phyloP scores from a whole-genome alignment of 2,329 filamentous ascomycete genomes.

The Phaeosphaeria sp. region DNA sequence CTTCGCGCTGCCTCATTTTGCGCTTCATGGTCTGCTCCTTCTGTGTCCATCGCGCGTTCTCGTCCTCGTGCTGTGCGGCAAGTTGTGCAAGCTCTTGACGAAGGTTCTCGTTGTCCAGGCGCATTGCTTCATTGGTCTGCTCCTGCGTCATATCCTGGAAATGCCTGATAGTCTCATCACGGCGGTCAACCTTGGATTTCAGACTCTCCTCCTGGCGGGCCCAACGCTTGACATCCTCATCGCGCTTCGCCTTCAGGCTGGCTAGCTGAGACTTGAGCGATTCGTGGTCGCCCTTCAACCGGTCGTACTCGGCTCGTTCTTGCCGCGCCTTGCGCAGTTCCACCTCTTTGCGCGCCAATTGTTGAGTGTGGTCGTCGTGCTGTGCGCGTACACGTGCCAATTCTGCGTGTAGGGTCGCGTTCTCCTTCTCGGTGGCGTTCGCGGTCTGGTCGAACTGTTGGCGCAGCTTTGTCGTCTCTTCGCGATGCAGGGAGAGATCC shows the following conservation, averaged over 20 bases:
- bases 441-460: slow-evolving; percentile 42
- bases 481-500: slow-evolving; percentile 41
- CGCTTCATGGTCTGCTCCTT: slow-evolving; percentile 42
- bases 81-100: slow-evolving; percentile 47
- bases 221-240: slow-evolving; percentile 54
- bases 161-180: slow-evolving; percentile 49
- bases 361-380: slow-evolving; percentile 47
- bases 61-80: slow-evolving; percentile 43
- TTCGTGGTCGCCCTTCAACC: slow-evolving; percentile 75
- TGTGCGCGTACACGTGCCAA: slow-evolving; percentile 40
- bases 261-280: slow-evolving; percentile 75
- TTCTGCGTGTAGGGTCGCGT: slow-evolving; percentile 42
- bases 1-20: slow-evolving; percentile 42
- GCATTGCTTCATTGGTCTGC: slow-evolving; percentile 48
- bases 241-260: slow-evolving; percentile 74
- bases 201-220: slow-evolving; percentile 39
- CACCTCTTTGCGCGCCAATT: slow-evolving; percentile 39
- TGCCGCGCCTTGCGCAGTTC: slow-evolving; percentile 46
- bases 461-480: slow-evolving; percentile 44
- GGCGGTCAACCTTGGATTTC: slow-evolving; percentile 40
- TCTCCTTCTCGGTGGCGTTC: slow-evolving; percentile 43
- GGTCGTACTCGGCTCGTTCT: slow-evolving; percentile 50
- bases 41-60: slow-evolving; percentile 40
- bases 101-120: slow-evolving; percentile 50
- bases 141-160: slow-evolving; percentile 47